These are phyloP conservation scores for Colletotrichum sp. DNA, from an alignment of 2,329 filamentous ascomycete genomes.

Conservation along the genomic window DNA sequence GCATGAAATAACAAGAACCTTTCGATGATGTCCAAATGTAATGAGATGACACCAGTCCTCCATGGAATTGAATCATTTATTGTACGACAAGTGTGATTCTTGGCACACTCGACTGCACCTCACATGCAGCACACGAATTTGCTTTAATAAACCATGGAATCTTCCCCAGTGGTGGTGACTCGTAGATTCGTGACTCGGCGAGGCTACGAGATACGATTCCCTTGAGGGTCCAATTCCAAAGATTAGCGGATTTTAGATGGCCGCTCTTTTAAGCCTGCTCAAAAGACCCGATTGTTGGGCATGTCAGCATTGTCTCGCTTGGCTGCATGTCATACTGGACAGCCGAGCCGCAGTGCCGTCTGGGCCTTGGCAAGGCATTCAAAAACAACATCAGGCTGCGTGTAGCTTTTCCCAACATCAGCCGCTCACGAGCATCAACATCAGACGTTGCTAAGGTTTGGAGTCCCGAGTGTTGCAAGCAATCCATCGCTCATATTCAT, in stretches of 20 bases:
- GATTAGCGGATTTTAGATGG: too few species aligned
- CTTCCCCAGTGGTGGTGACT: not conserved
- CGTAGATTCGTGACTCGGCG: accelerated
- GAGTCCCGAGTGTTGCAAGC: accelerated
- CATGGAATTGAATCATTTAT: accelerated
- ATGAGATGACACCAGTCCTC: not conserved
- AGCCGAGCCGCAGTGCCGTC: not conserved
- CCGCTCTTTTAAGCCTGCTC: not conserved
- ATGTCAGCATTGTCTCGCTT: not conserved
- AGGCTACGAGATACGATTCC: too few species aligned
- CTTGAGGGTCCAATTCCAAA: not conserved
- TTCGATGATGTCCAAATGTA: accelerated
- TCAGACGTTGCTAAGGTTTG: not conserved
- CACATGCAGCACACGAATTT: not conserved
- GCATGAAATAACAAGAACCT: accelerated
- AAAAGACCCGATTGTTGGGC: not conserved
- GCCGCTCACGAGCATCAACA: not conserved
- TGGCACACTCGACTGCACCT: accelerated
- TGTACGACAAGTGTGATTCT: accelerated
- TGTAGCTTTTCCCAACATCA: not conserved
- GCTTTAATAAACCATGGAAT: accelerated
- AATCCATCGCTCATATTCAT: accelerated
- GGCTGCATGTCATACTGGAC: not conserved
- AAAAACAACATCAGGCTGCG: not conserved
- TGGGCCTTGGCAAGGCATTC: not conserved